Conservation (phyloP, 1,139 yeast species). For the Kodamaea alishanica region DNA sequence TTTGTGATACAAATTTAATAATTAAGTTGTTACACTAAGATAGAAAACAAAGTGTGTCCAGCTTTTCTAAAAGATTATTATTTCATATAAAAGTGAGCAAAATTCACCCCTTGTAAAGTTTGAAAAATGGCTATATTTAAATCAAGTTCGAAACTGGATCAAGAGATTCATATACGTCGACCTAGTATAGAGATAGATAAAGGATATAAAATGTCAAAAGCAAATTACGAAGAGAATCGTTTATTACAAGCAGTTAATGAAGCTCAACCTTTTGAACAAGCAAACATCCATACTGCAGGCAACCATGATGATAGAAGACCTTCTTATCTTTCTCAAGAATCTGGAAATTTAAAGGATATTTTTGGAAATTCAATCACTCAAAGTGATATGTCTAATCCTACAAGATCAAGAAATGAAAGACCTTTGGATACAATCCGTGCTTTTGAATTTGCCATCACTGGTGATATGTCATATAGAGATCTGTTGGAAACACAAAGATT, state of each 20-base stretch:
- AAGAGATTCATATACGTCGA: conserved; percentile 29
- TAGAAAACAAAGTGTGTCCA: not conserved
- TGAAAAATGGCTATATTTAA: conserved; percentile 39
- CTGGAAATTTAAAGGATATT: conserved; percentile 60
- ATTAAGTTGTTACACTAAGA: too few relatives aligned
- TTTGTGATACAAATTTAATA: too few relatives aligned
- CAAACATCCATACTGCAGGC: conserved; percentile 43
- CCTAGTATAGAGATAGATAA: conserved; percentile 24
- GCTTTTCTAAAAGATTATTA: too few relatives aligned
- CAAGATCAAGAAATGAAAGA: conserved; percentile 87
- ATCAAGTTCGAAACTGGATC: conserved; percentile 25
- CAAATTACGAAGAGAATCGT: conserved; percentile 73
- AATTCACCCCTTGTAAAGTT: conserved; percentile 1
- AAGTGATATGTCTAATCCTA: conserved; percentile 88
- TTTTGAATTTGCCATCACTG: conserved; percentile 90
- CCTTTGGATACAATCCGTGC: conserved; percentile 92
- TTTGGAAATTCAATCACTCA: conserved; percentile 74
- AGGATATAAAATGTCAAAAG: conserved; percentile 51
- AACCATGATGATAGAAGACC: conserved; percentile 23
- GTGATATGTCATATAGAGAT: conserved; percentile 72
- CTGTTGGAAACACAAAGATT: conserved; percentile 72
- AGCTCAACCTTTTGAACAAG: conserved; percentile 92
- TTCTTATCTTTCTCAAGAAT: conserved; percentile 22
- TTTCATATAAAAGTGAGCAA: too few relatives aligned
- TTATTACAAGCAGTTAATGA: conserved; percentile 87